Evolutionary conservation across 2,329 filamentous ascomycete species (phyloP).

Genomic region (Fusarium abutilonis): DNA sequence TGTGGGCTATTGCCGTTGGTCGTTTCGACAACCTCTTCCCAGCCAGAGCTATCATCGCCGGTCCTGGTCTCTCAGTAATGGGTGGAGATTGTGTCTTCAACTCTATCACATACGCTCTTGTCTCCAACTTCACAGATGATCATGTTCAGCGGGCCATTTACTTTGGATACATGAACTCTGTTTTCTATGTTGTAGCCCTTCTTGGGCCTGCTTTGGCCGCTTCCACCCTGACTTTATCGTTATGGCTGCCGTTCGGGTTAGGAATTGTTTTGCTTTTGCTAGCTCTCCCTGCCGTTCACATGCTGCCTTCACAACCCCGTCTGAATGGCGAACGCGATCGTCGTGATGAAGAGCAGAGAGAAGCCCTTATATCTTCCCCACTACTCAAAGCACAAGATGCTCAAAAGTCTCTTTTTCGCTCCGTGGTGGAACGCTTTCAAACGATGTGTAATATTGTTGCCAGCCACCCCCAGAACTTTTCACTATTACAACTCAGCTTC

Average conservation of each 20-base stretch:
- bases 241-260: constrained; percentile 56
- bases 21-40: constrained; percentile 34
- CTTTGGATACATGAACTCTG: constrained; percentile 61
- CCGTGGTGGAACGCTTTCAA: constrained; percentile 35
- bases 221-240: constrained; percentile 54
- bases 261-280: constrained; percentile 31
- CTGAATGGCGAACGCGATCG: not conserved
- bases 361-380: constrained; percentile 54
- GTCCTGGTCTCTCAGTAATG: constrained; percentile 56
- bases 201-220: constrained; percentile 59
- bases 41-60: constrained; percentile 50
- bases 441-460: constrained; percentile 49
- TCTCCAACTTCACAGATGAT: constrained; percentile 57
- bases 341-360: constrained; percentile 48
- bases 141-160: constrained; percentile 58
- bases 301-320: constrained; percentile 13
- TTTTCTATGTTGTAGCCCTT: constrained; percentile 58
- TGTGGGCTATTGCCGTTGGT: constrained; percentile 41
- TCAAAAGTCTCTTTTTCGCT: constrained; percentile 24
- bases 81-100: constrained; percentile 63
- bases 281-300: constrained; percentile 29
- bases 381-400: constrained; percentile 51
- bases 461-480: constrained; percentile 55
- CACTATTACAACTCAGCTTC: constrained; percentile 56
- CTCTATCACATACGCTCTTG: constrained; percentile 59